These are phyloP conservation scores for Neofusicoccum cordaticola DNA, from an alignment of 2,329 filamentous ascomycete species.

Conservation along the genomic window DNA sequence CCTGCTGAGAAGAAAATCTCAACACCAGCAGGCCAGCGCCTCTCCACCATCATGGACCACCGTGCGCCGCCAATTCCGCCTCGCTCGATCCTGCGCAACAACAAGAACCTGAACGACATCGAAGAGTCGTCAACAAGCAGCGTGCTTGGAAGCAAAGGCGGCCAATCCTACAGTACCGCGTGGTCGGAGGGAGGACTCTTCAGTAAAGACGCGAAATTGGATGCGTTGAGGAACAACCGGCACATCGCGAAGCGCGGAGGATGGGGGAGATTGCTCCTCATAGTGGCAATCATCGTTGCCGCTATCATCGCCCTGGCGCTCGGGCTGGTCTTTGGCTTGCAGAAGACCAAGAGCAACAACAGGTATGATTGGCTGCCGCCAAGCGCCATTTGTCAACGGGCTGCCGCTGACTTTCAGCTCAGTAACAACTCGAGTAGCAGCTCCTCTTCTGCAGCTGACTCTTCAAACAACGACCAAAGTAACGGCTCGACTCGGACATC, in stretches of 20 bases:
- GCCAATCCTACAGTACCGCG: slow-evolving; percentile 32
- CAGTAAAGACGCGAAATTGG: slow-evolving; percentile 29
- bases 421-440: not conserved
- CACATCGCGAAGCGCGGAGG: slow-evolving; percentile 28
- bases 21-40: slow-evolving; percentile 40
- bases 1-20: slow-evolving; percentile 38
- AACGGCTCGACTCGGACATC: not conserved
- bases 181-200: slow-evolving; percentile 31
- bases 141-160: slow-evolving; percentile 24
- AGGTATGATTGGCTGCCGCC: slow-evolving; percentile 11
- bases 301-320: slow-evolving; percentile 39
- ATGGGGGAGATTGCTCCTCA: slow-evolving; percentile 40
- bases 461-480: not conserved
- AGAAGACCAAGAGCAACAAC: slow-evolving; percentile 25
- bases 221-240: slow-evolving; percentile 15
- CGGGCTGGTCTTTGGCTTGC: slow-evolving; percentile 42
- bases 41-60: slow-evolving; percentile 41
- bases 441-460: not conserved
- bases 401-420: not conserved
- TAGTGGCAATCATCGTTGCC: slow-evolving; percentile 32
- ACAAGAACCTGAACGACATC: slow-evolving; percentile 18
- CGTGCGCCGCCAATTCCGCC: not conserved
- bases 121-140: slow-evolving; percentile 25
- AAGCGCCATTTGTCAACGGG: not conserved
- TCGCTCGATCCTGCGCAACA: slow-evolving; percentile 2